Conservation (phyloP, 768 basidiomycete species). For the Symmetrospora coprosmae region DNA sequence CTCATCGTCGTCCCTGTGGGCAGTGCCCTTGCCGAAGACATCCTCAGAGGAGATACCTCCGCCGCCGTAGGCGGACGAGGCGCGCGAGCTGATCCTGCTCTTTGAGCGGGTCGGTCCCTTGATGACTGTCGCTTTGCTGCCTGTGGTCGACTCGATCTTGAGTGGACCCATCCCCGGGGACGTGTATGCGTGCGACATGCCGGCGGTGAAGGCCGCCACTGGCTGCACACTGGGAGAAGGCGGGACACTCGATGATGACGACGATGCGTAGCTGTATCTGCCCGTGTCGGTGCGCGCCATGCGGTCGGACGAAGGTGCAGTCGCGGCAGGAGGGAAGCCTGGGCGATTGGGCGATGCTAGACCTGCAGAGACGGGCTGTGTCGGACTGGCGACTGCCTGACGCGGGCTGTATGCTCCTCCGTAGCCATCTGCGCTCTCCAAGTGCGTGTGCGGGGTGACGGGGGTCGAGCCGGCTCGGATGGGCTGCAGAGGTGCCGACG, state of each 20-base stretch:
- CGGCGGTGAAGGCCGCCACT: conserved; percentile 2
- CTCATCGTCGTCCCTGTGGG: neutral
- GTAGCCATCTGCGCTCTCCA: neutral
- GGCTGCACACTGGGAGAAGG: neutral
- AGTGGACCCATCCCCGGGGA: neutral
- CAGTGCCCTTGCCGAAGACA: neutral
- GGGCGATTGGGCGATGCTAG: neutral
- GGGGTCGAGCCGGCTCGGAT: conserved; percentile 4
- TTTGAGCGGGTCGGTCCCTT: neutral
- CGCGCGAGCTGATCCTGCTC: neutral
- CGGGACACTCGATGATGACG: neutral
- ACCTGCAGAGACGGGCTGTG: too few species aligned
- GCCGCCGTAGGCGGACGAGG: neutral
- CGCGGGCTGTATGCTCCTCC: neutral
- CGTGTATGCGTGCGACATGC: neutral
- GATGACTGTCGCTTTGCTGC: conserved; percentile 14
- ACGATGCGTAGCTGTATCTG: neutral
- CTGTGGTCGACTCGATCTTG: conserved; percentile 13
- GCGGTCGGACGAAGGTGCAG: neutral
- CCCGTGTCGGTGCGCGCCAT: neutral
- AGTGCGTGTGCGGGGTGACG: neutral
- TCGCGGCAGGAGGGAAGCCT: neutral
- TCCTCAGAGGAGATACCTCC: conserved; percentile 17
- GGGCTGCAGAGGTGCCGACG: neutral
- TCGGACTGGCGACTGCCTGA: neutral